Base-by-base conservation (phyloP, 1,284 basidiomycete species). In the Clitocybe nebularis region DNA sequence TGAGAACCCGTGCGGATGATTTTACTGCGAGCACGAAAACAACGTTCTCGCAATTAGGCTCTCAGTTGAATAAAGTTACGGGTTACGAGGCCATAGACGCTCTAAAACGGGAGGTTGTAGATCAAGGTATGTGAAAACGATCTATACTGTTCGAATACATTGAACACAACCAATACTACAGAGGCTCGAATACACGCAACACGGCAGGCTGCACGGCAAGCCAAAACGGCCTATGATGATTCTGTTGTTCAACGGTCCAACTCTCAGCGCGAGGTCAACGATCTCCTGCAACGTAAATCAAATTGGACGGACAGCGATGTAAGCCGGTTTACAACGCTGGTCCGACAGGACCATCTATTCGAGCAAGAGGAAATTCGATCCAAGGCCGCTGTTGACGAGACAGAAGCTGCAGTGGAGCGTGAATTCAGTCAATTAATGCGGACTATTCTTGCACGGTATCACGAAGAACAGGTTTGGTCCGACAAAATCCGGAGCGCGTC, bases 381-480 rank as follows among this genome's bases (percentile, higher is more conserved):
- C 1, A 90, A 92, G 55, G 62, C 62, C 5, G 69, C 69, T 16
- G 80, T 89, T 3, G 74, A 77, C 22, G 70, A 75, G 29, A 74
- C 80, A 1, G 93, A 97, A 55, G 72, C 79, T 33, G 77, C 75
- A 1, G 89, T 92, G 14, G 93, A 97, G 54, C 74, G 75, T 36
- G 88, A 87, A 52, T 95, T 96, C 61, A 84, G 76, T 53, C 82
- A 81, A 55, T 74, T 96, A 46, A 89, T 93, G 83, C 82, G 83
- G 45, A 71, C 79, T 3, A 96, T 96, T 54, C 74, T 97, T 44
- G 81, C 77, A 39, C 74, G 93, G 21, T 97, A 97, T 61, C 93
- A 97, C 66, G 93, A 96, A 64, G 93, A 96, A 60, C 93, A 97
- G 62, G 82, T 95, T 4, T 97, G 93, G 93, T 92, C 89, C 46